Evolutionary conservation across 768 basidiomycete genomes (phyloP), one percentile per base, ranked within the genome.

Genomic region (Hygrophorus russula): DNA sequence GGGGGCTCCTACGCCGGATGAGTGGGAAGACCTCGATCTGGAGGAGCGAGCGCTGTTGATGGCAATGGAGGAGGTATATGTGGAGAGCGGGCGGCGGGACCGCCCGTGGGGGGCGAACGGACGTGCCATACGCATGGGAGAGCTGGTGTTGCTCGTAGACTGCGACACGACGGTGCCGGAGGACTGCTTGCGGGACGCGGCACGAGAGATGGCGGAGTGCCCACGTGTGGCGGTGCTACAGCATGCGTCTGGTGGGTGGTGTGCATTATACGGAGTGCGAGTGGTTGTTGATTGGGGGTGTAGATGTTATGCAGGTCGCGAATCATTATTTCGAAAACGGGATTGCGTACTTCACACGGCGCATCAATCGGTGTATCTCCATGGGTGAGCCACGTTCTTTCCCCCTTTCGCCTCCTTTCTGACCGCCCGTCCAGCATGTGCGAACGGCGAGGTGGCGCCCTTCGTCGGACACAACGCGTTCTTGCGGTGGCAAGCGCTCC

Each of bases 301-400:
- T 59, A 57, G 82, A 84, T 53, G 86, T 90, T 36, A 82, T 89
- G 79, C 82, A 88, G 59, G 83, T 89, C 45, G 85, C 76, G 0
- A 67, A 80, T 55, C 83, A 90, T 58, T 92, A 86, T 60, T 92
- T 93, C 54, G 90, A 94, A 61, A 90, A 88, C 53, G 85, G 82
- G 52, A 78, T 91, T 49, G 74, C 87, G 11, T 82, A 80, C 59
- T 91, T 92, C 61, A 90, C 89, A 13, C 71, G 74, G 47, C 68
- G 85, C 47, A 82, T 91, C 58, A 88, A 91, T 54, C 65, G 70
- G 58, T 79, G 67, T 50, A 88, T 71, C 66, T 83, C 68, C 12
- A 41, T 12, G 24, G 29, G 35, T 37, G 19, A 27, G n/a, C 15
- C 13, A 45, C 27, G 19, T n/a, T n/a, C n/a, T n/a, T n/a, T n/a